Percentiles rank a stretch among this genome's conserved stretches.
Evolutionary conservation across 192 early-diverging fungal genomes (phyloP).

Genomic region (Backusella luteola): DNA sequence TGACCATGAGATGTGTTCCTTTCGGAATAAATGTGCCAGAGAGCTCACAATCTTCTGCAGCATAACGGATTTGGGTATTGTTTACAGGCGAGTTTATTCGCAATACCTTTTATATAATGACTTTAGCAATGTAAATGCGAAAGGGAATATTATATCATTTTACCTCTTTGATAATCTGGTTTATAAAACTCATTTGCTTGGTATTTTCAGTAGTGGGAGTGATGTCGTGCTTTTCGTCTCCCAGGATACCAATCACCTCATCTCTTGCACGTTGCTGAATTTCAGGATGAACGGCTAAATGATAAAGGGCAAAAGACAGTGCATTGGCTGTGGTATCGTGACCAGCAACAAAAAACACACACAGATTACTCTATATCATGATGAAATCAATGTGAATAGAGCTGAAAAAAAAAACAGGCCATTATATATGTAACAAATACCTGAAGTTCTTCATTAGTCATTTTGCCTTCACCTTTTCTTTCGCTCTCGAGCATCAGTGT

Average conservation of each 20-base stretch:
- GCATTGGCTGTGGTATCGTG: conserved; percentile 59
- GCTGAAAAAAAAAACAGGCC: neutral
- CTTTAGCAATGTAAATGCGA: no score
- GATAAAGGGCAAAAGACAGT: conserved; percentile 45
- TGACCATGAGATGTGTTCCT: neutral
- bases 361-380: conserved; percentile 13
- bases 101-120: neutral
- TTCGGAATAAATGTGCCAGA: conserved; percentile 23
- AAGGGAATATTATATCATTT: neutral
- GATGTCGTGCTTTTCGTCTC: conserved; percentile 47
- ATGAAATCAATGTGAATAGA: neutral
- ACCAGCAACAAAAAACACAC: conserved; percentile 57
- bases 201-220: conserved; percentile 52
- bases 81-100: conserved; percentile 14
- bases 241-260: conserved; percentile 51
- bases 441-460: conserved; percentile 9
- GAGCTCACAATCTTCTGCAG: conserved; percentile 27
- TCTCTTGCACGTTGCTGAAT: conserved; percentile 55
- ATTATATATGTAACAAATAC: neutral
- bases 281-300: conserved; percentile 48
- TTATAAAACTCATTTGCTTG: conserved; percentile 50
- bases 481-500: conserved; percentile 32
- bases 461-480: neutral
- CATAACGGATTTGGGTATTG: neutral
- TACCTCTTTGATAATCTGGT: conserved; percentile 51